Percentiles rank a stretch among this genome's conserved stretches.
These are phyloP conservation scores for Rhizopogon rudus DNA, from an alignment of 768 basidiomycete species.

Conservation along the genomic window DNA sequence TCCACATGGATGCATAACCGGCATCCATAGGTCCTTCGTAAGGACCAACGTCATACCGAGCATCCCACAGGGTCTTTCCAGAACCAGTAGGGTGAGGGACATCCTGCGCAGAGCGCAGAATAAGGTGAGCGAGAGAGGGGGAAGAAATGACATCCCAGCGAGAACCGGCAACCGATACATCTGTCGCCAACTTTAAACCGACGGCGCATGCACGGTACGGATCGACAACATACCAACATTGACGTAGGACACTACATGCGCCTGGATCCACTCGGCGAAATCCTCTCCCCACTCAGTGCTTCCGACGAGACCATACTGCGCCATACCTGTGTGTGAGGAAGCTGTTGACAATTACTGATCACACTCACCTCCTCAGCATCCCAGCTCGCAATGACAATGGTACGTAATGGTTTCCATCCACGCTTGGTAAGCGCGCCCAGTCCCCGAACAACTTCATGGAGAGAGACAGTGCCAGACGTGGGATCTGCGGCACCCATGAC, in stretches of 20 bases:
- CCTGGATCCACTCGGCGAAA: constrained; percentile 73
- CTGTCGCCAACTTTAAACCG: constrained; percentile 23
- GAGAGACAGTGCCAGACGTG: constrained; percentile 49
- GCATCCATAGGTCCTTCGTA: constrained; percentile 37
- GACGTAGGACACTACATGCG: constrained; percentile 81
- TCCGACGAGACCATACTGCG: constrained; percentile 68
- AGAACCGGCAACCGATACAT: constrained; percentile 52
- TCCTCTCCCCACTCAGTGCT: constrained; percentile 95
- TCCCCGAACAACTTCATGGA: constrained; percentile 53
- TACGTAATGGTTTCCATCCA: constrained; percentile 70
- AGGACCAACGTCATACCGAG: constrained; percentile 49
- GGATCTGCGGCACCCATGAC: constrained; percentile 54
- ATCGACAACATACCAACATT: constrained; percentile 53
- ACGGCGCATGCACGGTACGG: constrained; percentile 1
- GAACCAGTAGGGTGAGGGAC: constrained; percentile 52
- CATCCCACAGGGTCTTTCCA: constrained; percentile 54
- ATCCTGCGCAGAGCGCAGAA: constrained; percentile 47
- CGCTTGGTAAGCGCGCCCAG: constrained; percentile 43
- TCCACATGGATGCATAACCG: constrained; percentile 38
- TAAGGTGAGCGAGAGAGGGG: constrained; percentile 60
- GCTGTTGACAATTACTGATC: not conserved
- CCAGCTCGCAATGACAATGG: constrained; percentile 75
- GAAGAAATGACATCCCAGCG: constrained; percentile 46
- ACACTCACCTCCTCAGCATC: constrained; percentile 62
- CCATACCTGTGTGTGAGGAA: constrained; percentile 1